A percentile compares a stretch with the other conserved stretches of the same genome.
Conservation (phyloP, 2,329 filamentous ascomycete genomes). For the Aspergillus ochraceoroseus region DNA sequence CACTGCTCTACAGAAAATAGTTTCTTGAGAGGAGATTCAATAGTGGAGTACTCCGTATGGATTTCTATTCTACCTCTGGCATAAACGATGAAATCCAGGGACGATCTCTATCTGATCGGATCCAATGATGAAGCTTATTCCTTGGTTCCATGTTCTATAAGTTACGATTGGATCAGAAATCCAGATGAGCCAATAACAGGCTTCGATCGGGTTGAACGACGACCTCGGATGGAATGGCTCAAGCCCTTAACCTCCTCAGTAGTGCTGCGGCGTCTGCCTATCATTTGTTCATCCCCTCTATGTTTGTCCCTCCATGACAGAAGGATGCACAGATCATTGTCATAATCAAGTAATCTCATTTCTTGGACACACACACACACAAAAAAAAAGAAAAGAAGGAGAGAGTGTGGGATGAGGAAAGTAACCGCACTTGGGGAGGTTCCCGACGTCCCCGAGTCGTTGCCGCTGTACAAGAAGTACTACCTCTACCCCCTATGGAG, state of each 20-base stretch:
- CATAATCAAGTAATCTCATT: no score
- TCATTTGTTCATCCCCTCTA: neutral
- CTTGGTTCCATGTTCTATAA: slow-evolving; percentile 8
- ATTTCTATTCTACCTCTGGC: no score
- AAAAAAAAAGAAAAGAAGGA: no score
- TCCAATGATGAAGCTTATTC: slow-evolving; percentile 18
- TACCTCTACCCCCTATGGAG: no score
- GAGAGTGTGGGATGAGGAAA: no score
- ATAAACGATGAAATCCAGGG: neutral
- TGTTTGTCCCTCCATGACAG: no score
- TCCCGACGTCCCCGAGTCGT: slow-evolving; percentile 8
- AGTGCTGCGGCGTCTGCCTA: neutral
- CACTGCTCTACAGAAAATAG: slow-evolving; percentile 1
- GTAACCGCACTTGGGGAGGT: slow-evolving; percentile 5
- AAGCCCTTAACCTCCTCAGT: neutral
- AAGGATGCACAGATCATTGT: no score
- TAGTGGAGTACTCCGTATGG: neutral
- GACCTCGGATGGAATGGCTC: neutral
- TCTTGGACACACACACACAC: no score
- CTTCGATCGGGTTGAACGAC: slow-evolving; percentile 7
- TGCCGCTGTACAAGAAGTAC: slow-evolving; percentile 4
- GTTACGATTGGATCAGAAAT: slow-evolving; percentile 5
- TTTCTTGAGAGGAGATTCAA: slow-evolving; percentile 3
- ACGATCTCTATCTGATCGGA: slow-evolving; percentile 15
- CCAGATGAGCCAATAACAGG: slow-evolving; percentile 14